Conservation (phyloP, 1,139 yeast genomes). For the Pichia sp. region DNA sequence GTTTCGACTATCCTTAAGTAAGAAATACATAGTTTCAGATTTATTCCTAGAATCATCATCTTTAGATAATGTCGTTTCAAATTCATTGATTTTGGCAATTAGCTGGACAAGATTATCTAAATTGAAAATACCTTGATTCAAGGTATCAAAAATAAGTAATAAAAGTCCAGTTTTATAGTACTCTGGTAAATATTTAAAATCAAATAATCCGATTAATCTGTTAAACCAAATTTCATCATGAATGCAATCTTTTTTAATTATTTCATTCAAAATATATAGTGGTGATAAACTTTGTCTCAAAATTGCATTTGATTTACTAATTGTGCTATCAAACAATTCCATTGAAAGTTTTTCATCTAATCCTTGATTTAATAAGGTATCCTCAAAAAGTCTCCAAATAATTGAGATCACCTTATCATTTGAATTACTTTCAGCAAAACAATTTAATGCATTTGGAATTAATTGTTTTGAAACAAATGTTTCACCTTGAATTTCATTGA, state of each 20-base stretch:
- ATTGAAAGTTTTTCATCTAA: constrained; percentile 39
- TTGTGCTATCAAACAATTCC: constrained; percentile 5
- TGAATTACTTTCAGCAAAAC: constrained; percentile 63
- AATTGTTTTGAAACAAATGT: constrained; percentile 29
- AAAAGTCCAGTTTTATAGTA: constrained; percentile 48
- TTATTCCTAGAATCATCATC: constrained; percentile 9
- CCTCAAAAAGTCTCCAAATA: constrained; percentile 43
- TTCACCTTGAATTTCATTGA: constrained; percentile 30
- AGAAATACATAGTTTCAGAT: constrained; percentile 17
- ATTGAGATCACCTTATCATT: constrained; percentile 39
- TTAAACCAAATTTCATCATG: constrained; percentile 22
- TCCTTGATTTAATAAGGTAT: constrained; percentile 46
- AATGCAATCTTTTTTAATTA: constrained; percentile 6
- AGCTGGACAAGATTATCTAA: constrained; percentile 20
- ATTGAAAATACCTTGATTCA: constrained; percentile 16
- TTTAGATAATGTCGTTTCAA: constrained; percentile 14
- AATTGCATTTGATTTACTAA: constrained; percentile 15
- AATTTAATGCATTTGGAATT: constrained; percentile 57
- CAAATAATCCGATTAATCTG: constrained; percentile 47
- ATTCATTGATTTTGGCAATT: constrained; percentile 23
- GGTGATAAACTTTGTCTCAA: constrained; percentile 27
- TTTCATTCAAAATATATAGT: constrained; percentile 20
- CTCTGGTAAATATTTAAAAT: constrained; percentile 60
- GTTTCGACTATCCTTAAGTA: background rate
- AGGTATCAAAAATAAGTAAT: constrained; percentile 24